phyloP scores from a whole-genome alignment of 345 rosid genomes.

The Eucalyptus grandis region DNA sequence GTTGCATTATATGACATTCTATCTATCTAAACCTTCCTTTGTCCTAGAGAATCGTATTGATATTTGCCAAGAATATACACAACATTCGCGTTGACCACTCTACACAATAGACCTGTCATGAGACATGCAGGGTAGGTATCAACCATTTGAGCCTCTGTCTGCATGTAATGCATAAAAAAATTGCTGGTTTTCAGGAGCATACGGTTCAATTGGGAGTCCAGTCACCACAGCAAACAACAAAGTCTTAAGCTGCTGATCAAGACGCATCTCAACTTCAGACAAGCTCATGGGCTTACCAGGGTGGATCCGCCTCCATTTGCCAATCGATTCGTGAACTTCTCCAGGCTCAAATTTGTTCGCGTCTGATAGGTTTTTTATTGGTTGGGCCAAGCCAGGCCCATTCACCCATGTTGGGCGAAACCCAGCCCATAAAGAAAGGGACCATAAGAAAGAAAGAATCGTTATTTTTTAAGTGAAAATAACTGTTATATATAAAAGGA shows the following conservation, averaged over 20 bases:
- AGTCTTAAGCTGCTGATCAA: background rate
- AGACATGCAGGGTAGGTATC: background rate
- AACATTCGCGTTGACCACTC: background rate
- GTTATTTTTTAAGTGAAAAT: too few species aligned
- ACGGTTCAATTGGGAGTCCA: background rate
- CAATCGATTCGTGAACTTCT: background rate
- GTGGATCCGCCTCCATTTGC: background rate
- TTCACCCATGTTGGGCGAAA: too few species aligned
- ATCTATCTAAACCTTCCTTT: background rate
- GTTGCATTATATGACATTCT: background rate
- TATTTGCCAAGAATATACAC: background rate
- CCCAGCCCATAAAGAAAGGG: rapidly evolving
- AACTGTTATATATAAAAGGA: too few species aligned
- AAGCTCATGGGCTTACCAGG: background rate
- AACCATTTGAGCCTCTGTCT: background rate
- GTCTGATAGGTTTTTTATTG: too few species aligned
- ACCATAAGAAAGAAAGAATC: too few species aligned
- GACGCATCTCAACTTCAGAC: background rate
- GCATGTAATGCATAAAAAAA: background rate
- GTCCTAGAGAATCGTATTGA: background rate
- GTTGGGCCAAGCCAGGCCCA: too few species aligned
- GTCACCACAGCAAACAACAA: background rate
- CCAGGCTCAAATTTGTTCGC: background rate
- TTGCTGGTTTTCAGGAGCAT: background rate
- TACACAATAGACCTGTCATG: background rate